Conservation (phyloP, 2,329 filamentous ascomycete species). For the Verticillium nubilum region DNA sequence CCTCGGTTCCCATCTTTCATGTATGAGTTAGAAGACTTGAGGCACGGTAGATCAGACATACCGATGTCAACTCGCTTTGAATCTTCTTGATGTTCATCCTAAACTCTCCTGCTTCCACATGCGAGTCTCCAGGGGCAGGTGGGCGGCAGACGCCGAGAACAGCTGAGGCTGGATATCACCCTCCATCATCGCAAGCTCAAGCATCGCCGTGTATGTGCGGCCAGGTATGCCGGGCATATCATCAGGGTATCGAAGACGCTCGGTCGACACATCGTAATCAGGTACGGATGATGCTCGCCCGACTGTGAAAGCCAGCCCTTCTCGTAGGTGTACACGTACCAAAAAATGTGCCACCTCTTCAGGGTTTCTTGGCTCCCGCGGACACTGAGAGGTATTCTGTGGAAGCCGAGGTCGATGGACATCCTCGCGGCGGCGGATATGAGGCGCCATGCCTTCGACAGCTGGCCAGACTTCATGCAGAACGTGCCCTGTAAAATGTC, state of each 20-base stretch:
- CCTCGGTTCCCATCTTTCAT: background rate
- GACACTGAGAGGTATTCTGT: slow-evolving; percentile 14
- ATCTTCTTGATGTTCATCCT: background rate
- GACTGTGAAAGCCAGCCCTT: slow-evolving; percentile 21
- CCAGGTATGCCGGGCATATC: slow-evolving; percentile 1
- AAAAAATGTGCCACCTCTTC: slow-evolving; percentile 16
- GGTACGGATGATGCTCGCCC: slow-evolving; percentile 20
- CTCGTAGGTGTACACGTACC: slow-evolving; percentile 21
- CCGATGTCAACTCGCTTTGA: background rate
- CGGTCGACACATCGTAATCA: slow-evolving; percentile 20
- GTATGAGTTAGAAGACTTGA: background rate
- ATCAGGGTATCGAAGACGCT: background rate
- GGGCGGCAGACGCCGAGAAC: background rate
- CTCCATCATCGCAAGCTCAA: slow-evolving; percentile 1
- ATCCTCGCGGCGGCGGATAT: slow-evolving; percentile 15
- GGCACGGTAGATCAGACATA: background rate
- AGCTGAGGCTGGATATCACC: slow-evolving; percentile 3
- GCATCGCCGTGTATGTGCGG: background rate
- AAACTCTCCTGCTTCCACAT: background rate
- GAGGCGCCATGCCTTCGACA: slow-evolving; percentile 20
- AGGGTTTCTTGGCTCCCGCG: background rate
- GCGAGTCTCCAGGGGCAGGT: background rate
- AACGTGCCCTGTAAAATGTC: slow-evolving; percentile 5
- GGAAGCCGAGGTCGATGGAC: slow-evolving; percentile 19
- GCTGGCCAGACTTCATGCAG: slow-evolving; percentile 20